These are phyloP conservation scores for Schoenoplectus tabernaemontani DNA, from an alignment of 202 grass and related monocot species.

Conservation along the genomic window DNA sequence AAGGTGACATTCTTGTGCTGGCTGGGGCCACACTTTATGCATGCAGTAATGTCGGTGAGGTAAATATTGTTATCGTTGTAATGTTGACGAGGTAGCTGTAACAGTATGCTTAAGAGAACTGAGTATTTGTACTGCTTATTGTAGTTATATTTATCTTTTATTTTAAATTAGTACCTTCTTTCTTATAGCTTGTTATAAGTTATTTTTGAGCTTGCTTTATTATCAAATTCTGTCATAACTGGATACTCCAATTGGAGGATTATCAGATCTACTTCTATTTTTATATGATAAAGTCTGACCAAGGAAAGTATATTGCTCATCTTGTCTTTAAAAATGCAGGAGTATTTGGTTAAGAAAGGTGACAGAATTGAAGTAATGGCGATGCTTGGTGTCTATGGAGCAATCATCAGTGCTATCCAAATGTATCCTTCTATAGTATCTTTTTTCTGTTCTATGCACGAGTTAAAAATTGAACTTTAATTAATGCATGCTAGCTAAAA, in stretches of 20 bases:
- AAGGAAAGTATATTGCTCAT: neutral
- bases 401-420: slow-evolving; percentile 74
- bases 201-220: too few relatives aligned
- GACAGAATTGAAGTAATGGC: slow-evolving; percentile 82
- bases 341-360: slow-evolving; percentile 69
- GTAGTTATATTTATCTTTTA: too few relatives aligned
- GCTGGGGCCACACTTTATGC: slow-evolving; percentile 61
- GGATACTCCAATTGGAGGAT: too few relatives aligned
- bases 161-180: too few relatives aligned
- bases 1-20: slow-evolving; percentile 73
- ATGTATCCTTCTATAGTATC: slow-evolving; percentile 66
- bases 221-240: too few relatives aligned
- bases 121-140: too few relatives aligned
- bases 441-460: neutral
- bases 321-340: slow-evolving; percentile 29
- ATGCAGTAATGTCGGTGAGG: slow-evolving; percentile 59
- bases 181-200: too few relatives aligned
- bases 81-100: too few relatives aligned
- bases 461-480: too few relatives aligned
- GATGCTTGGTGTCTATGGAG: slow-evolving; percentile 78
- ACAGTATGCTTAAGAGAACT: too few relatives aligned
- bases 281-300: neutral
- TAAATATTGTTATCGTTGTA: slow-evolving; percentile 20
- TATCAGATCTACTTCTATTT: too few relatives aligned
- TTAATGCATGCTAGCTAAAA: neutral